Conservation (phyloP, 768 basidiomycete genomes). For the Termitomyces sp. region DNA sequence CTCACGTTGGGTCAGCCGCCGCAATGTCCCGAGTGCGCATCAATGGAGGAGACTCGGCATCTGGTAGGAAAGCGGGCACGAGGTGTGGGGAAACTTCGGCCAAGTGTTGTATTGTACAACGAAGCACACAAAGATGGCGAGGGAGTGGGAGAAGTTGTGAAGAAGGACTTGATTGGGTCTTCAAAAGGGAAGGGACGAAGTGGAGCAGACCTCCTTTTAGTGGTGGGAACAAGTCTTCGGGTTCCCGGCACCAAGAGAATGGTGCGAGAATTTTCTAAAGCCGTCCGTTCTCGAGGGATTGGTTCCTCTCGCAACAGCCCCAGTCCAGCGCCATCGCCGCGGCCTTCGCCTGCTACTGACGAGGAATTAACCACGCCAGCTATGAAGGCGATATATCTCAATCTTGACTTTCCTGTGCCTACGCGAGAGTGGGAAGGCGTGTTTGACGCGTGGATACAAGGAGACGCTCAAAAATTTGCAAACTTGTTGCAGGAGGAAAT, state of each 20-base stretch:
- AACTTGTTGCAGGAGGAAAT: conserved; percentile 53
- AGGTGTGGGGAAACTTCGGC: conserved; percentile 75
- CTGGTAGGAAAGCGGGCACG: conserved; percentile 74
- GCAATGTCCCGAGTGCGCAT: conserved; percentile 74
- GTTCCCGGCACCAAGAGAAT: conserved; percentile 91
- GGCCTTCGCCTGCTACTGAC: conserved; percentile 36
- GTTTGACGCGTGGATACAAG: conserved; percentile 87
- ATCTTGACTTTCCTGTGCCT: conserved; percentile 82
- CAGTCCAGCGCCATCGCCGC: conserved; percentile 47
- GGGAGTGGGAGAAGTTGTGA: conserved; percentile 79
- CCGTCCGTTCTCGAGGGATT: conserved; percentile 51
- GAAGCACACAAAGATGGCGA: conserved; percentile 86
- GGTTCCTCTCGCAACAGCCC: conserved; percentile 26
- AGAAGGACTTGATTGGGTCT: conserved; percentile 71
- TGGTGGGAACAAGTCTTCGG: conserved; percentile 85
- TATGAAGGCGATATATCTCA: conserved; percentile 74
- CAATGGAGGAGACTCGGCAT: conserved; percentile 63
- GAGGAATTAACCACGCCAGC: conserved; percentile 48
- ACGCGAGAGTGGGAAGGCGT: conserved; percentile 86
- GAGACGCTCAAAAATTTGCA: conserved; percentile 82
- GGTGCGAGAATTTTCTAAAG: conserved; percentile 83
- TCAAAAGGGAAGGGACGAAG: conserved; percentile 62
- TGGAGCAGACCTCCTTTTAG: conserved; percentile 79
- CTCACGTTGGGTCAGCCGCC: conserved; percentile 62
- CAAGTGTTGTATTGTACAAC: conserved; percentile 88